Percentiles rank a stretch among this genome's conserved stretches.
phyloP scores from a whole-genome alignment of 225 moss, liverwort and hornwort species.

The Straminergon stramineum region DNA sequence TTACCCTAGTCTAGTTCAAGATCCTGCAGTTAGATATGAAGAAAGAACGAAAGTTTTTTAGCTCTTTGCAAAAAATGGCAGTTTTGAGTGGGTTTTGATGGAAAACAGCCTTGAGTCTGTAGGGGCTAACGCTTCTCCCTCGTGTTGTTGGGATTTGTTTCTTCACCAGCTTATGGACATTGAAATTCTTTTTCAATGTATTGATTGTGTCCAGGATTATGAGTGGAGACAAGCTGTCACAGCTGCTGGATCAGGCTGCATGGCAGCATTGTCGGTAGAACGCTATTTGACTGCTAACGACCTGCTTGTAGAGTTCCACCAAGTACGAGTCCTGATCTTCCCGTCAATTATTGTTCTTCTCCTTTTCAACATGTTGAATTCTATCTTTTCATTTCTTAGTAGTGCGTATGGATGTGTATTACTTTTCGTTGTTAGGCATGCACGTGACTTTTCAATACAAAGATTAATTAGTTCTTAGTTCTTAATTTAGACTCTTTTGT shows the following conservation, averaged over 20 bases:
- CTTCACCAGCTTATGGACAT: background rate
- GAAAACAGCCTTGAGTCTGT: background rate
- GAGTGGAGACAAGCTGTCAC: conserved; percentile 98
- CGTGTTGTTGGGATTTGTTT: background rate
- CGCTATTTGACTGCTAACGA: conserved; percentile 67
- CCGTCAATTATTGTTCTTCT: background rate
- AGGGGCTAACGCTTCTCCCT: background rate
- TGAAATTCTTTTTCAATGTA: background rate
- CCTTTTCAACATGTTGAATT: background rate
- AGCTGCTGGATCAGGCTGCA: conserved; percentile 93
- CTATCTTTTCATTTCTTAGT: background rate
- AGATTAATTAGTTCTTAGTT: background rate
- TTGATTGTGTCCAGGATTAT: conserved; percentile 51
- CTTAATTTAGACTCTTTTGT: background rate
- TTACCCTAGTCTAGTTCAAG: background rate
- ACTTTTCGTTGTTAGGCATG: background rate
- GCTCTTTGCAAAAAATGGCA: background rate
- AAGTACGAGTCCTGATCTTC: conserved; percentile 18
- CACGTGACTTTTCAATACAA: background rate
- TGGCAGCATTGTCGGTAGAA: conserved; percentile 93
- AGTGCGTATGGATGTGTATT: background rate
- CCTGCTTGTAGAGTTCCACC: conserved; percentile 96
- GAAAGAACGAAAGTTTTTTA: background rate
- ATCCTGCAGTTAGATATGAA: background rate
- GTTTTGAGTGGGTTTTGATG: background rate